Base-by-base conservation (phyloP, 257 asterid species). In the Fraxinus americana region DNA sequence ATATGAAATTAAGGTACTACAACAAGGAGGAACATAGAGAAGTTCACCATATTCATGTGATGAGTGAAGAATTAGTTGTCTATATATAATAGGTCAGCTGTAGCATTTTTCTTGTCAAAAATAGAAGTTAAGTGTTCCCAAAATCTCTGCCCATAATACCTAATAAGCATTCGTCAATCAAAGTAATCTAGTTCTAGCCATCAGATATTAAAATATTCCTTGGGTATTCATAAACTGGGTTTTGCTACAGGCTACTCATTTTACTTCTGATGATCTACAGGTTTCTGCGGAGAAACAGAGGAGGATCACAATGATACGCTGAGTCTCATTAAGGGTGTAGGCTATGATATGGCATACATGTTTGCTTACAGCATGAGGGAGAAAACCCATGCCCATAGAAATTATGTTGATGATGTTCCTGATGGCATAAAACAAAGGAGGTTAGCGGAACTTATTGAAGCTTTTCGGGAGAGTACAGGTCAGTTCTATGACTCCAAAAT, bases 291-390 rank as follows among this genome's bases (percentile, higher is more conserved):
- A 35, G 99, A 95, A 86, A 89, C 97, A 4, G 98, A 95, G 85
- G 97, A 91, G 81, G 98, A 94, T 71, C 99, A 95, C 71, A 34
- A 89, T 86, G 97, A 89, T 70, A 95, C 99, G 11, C 76, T 95
- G 66, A 87, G 87, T 87, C 92, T 94, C 14, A 66, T 91, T 7
- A 86, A 87, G 78, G 77, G 92, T 6, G 97, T 94, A 35, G 90
- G 95, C 36, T 94, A 92, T 81, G 97, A 94, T 75, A 92, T 95
- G 99, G 99, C 99, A 45, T 95, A 91, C 86, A 93, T 95, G 98
- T 95, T 95, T 89, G 99, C 97, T 74, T 95, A 93, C 91, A 93
- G 99, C 89, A 93, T 93, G 97, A 91, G 99, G 85, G 99, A 93
- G 85, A 95, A 95, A 90, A 95, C 99, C 71, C 98, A 95, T 52